phyloP scores from a whole-genome alignment of 176 grass and related monocot species.

The Musa itinerans region DNA sequence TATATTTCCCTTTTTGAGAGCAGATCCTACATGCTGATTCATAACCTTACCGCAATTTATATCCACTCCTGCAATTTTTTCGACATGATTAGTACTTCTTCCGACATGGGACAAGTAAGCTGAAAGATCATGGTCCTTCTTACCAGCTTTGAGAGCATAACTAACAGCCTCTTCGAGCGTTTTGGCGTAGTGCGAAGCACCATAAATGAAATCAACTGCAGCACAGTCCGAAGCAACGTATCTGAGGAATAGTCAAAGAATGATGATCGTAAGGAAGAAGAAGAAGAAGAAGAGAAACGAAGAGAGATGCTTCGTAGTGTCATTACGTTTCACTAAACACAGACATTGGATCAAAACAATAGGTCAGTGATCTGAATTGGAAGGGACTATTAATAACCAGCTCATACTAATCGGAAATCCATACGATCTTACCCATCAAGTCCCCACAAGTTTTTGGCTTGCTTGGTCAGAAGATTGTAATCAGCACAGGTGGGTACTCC shows the following conservation, averaged over 20 bases:
- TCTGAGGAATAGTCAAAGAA: constrained; percentile 33
- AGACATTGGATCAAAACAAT: not conserved
- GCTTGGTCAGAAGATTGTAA: constrained; percentile 68
- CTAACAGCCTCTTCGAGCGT: constrained; percentile 77
- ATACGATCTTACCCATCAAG: constrained; percentile 47
- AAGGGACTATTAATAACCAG: not conserved
- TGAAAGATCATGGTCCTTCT: not conserved
- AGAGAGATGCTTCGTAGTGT: not conserved
- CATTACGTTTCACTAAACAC: too few species aligned
- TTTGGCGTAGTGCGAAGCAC: constrained; percentile 47
- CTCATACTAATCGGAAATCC: too few species aligned
- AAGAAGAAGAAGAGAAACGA: not conserved
- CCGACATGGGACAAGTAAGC: not conserved
- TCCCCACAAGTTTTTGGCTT: constrained; percentile 47
- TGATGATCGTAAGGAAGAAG: constrained; percentile 11
- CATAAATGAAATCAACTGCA: constrained; percentile 63
- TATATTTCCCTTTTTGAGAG: constrained; percentile 62
- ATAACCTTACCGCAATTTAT: constrained; percentile 76
- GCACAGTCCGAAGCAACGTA: constrained; percentile 89
- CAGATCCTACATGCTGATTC: constrained; percentile 42
- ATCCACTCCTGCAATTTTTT: constrained; percentile 72
- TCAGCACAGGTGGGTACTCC: constrained; percentile 83
- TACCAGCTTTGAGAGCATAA: constrained; percentile 85
- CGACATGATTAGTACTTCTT: not conserved
- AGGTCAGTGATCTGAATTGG: not conserved